Evolutionary conservation across 305 asterid genomes (phyloP).

Genomic region (Caryopteris hybrid): DNA sequence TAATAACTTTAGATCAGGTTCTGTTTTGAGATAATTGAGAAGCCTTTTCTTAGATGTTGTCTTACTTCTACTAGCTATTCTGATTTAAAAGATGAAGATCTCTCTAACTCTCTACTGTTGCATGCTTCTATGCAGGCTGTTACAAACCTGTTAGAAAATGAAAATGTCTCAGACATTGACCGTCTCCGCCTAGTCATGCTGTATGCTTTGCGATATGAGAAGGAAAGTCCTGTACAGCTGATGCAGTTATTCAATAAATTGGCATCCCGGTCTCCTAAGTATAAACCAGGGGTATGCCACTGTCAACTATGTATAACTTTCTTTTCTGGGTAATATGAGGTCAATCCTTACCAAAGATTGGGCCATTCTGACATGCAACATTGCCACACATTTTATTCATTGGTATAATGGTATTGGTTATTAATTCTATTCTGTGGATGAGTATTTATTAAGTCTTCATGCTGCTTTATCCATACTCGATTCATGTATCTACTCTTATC

Average conservation of each 20-base stretch:
- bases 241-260: slow-evolving; percentile 95
- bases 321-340: not conserved
- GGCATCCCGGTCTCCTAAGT: slow-evolving; percentile 93
- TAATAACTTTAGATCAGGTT: not conserved
- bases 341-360: not conserved
- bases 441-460: not conserved
- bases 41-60: not conserved
- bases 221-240: slow-evolving; percentile 95
- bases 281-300: slow-evolving; percentile 88
- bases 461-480: not conserved
- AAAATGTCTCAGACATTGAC: slow-evolving; percentile 79
- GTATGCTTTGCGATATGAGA: slow-evolving; percentile 95
- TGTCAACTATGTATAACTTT: not conserved
- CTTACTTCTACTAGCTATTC: not conserved
- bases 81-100: not conserved
- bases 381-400: not conserved
- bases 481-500: not conserved
- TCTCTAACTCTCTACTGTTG: slow-evolving; percentile 2
- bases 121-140: slow-evolving; percentile 68
- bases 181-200: slow-evolving; percentile 93
- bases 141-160: slow-evolving; percentile 76
- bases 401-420: not conserved
- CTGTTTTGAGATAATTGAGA: slow-evolving; percentile 8
- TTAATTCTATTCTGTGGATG: not conserved
- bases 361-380: not conserved